Evolutionary conservation across 192 early-diverging fungal genomes (phyloP).

Genomic region (Backusella macrospora): DNA sequence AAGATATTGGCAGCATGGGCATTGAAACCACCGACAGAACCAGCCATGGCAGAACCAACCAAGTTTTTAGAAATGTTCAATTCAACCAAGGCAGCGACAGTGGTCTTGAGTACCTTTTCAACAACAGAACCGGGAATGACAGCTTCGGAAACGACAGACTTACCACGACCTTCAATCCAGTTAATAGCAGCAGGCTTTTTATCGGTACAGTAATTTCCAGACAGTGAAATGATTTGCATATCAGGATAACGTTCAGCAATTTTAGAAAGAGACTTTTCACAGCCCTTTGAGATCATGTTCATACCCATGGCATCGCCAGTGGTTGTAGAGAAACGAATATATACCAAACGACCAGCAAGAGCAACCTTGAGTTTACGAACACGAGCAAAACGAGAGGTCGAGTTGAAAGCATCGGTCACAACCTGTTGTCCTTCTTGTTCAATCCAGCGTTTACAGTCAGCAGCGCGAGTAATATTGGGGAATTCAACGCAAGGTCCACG

Average conservation of each 20-base stretch:
- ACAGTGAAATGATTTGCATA: slow-evolving; percentile 80
- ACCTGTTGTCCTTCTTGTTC: slow-evolving; percentile 64
- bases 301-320: slow-evolving; percentile 99
- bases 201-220: slow-evolving; percentile 95
- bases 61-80: slow-evolving; percentile 90
- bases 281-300: slow-evolving; percentile 98
- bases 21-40: slow-evolving; percentile 89
- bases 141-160: slow-evolving; percentile 87
- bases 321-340: slow-evolving; percentile 84
- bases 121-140: slow-evolving; percentile 82
- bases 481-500: slow-evolving; percentile 92
- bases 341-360: slow-evolving; percentile 81
- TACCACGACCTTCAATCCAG: slow-evolving; percentile 97
- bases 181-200: slow-evolving; percentile 97
- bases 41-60: slow-evolving; percentile 94
- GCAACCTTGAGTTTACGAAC: slow-evolving; percentile 81
- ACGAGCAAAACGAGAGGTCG: slow-evolving; percentile 87
- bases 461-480: slow-evolving; percentile 66
- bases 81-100: slow-evolving; percentile 73
- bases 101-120: slow-evolving; percentile 83
- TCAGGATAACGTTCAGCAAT: slow-evolving; percentile 65
- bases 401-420: slow-evolving; percentile 81
- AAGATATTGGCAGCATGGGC: slow-evolving; percentile 94
- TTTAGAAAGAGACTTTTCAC: slow-evolving; percentile 77
- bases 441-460: slow-evolving; percentile 72